Conservation (phyloP, 345 rosid genomes). For the Dovyalis caffra region DNA sequence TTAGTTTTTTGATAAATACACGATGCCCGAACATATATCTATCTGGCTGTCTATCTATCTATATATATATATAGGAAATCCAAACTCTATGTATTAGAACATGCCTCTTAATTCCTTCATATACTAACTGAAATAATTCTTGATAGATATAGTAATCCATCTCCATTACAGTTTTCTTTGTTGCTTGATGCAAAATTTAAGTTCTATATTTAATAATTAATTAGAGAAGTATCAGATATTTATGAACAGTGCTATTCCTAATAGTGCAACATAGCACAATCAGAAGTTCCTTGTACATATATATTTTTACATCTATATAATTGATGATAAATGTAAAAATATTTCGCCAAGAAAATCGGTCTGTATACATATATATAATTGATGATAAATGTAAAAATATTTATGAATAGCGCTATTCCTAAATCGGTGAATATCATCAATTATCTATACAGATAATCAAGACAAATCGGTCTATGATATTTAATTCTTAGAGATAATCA, state of each 20-base stretch:
- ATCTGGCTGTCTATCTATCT: too few species aligned
- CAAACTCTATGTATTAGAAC: background rate
- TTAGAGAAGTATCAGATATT: background rate
- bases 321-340: too few species aligned
- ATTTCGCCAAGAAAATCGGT: too few species aligned
- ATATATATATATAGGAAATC: background rate
- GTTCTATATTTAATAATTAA: background rate
- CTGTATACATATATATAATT: too few species aligned
- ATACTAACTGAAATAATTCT: background rate
- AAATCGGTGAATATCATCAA: background rate
- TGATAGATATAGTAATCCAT: background rate
- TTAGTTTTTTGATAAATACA: too few species aligned
- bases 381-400: too few species aligned
- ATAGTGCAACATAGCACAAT: background rate
- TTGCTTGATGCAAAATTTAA: background rate
- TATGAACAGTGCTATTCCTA: background rate
- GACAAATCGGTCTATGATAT: conserved; percentile 3
- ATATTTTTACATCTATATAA: too few species aligned
- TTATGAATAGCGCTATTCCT: too few species aligned
- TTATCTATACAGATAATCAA: background rate
- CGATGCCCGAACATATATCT: too few species aligned
- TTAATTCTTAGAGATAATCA: conserved; percentile 10
- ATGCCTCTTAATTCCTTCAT: background rate
- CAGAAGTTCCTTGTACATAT: background rate
- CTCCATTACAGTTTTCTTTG: background rate